These are phyloP conservation scores for Plenodomus tracheiphilus DNA, from an alignment of 2,329 filamentous ascomycete species.

Conservation along the genomic window DNA sequence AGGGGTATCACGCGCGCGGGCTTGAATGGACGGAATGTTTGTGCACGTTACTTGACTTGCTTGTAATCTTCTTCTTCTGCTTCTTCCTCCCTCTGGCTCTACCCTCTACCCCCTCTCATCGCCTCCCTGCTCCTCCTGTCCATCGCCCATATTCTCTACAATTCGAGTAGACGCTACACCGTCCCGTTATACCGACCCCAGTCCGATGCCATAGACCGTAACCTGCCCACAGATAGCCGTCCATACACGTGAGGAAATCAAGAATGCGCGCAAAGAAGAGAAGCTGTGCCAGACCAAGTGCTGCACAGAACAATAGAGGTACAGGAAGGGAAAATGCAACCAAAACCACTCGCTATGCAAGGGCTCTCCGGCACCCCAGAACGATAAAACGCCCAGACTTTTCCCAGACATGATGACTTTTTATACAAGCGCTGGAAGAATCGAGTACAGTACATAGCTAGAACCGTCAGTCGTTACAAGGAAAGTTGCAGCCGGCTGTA, in stretches of 20 bases:
- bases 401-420: constrained; percentile 41
- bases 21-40: constrained; percentile 1
- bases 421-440: constrained; percentile 43
- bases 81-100: constrained; percentile 4
- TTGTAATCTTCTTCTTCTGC: constrained; percentile 10
- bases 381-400: constrained; percentile 40
- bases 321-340: constrained; percentile 37
- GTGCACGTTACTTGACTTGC: constrained; percentile 11
- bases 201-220: constrained; percentile 19
- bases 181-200: constrained; percentile 24
- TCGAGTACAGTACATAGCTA: constrained; percentile 42
- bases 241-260: constrained; percentile 33
- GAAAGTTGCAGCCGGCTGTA: constrained; percentile 19
- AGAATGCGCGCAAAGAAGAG: constrained; percentile 29
- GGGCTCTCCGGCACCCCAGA: constrained; percentile 29
- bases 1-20: constrained; percentile 7
- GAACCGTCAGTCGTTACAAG: constrained; percentile 42
- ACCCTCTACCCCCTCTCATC: constrained; percentile 1
- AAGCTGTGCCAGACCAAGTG: constrained; percentile 27
- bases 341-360: constrained; percentile 45
- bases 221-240: constrained; percentile 27
- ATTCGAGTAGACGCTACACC: constrained; percentile 12
- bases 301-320: constrained; percentile 29
- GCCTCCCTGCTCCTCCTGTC: constrained; percentile 13
- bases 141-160: constrained; percentile 23